Percentiles rank a stretch among this genome's conserved stretches.
phyloP scores from a whole-genome alignment of 1,284 basidiomycete genomes.

The Neolentinus lepideus region DNA sequence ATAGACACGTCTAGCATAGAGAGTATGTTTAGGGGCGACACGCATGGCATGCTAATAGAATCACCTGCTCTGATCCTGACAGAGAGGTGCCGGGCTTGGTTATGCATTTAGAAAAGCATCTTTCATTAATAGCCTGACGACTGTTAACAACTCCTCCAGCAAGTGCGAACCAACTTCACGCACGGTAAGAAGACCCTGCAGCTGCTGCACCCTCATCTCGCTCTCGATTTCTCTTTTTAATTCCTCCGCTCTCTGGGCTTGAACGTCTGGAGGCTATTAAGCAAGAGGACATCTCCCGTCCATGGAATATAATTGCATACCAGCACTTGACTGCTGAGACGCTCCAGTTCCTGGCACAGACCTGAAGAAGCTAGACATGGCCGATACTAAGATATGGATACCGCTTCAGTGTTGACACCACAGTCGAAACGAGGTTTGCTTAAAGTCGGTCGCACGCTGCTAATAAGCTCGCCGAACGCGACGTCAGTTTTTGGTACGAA shows the following conservation, averaged over 20 bases:
- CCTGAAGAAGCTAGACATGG: constrained; percentile 46
- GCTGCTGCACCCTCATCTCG: constrained; percentile 69
- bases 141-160: background rate
- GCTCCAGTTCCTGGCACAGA: constrained; percentile 27
- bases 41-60: too few relatives aligned
- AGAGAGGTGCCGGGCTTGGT: constrained; percentile 70
- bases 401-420: too few relatives aligned
- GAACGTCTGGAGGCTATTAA: constrained; percentile 35
- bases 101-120: constrained; percentile 73
- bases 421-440: too few relatives aligned
- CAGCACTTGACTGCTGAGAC: background rate
- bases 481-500: too few relatives aligned
- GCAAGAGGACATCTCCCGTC: background rate
- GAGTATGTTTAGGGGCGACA: too few relatives aligned
- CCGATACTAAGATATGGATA: constrained; percentile 1
- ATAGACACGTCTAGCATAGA: constrained; percentile 55
- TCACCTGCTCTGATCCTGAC: constrained; percentile 68
- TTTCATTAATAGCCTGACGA: constrained; percentile 65
- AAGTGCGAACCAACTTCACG: constrained; percentile 13
- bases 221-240: constrained; percentile 64
- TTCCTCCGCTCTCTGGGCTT: constrained; percentile 52
- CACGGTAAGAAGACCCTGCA: constrained; percentile 79
- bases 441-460: too few relatives aligned
- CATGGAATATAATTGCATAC: background rate
- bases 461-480: too few relatives aligned